phyloP scores from a whole-genome alignment of 2,329 filamentous ascomycete genomes.

The Xylariaceae sp. region DNA sequence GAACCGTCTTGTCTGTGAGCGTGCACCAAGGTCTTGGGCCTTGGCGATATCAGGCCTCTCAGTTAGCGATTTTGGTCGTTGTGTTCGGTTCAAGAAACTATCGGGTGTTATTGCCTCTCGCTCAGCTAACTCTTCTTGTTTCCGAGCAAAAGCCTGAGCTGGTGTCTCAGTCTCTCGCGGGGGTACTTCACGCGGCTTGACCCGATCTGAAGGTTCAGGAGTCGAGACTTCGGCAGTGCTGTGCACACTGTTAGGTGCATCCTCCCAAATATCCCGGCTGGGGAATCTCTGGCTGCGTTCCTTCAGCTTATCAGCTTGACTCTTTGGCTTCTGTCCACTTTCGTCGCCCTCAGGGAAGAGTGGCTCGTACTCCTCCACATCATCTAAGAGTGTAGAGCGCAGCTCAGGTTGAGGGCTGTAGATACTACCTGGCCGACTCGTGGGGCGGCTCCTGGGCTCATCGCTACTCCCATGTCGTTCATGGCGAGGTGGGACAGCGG shows the following conservation, averaged over 20 bases:
- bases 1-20: constrained; percentile 72
- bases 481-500: constrained; percentile 74
- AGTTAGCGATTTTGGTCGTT: constrained; percentile 46
- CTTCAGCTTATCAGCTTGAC: constrained; percentile 43
- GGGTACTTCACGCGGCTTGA: constrained; percentile 36
- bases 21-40: constrained; percentile 47
- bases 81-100: constrained; percentile 51
- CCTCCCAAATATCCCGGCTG: constrained; percentile 96
- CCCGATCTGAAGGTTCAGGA: constrained; percentile 57
- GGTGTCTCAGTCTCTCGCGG: constrained; percentile 49
- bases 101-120: constrained; percentile 45
- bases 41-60: constrained; percentile 47
- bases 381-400: constrained; percentile 69
- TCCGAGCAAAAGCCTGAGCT: constrained; percentile 62
- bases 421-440: constrained; percentile 61
- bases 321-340: constrained; percentile 36
- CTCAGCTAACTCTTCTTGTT: constrained; percentile 62
- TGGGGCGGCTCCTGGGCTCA: constrained; percentile 57
- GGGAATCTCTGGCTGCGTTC: constrained; percentile 71
- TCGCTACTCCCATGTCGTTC: constrained; percentile 59
- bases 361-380: constrained; percentile 92
- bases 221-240: constrained; percentile 79
- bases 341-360: constrained; percentile 79
- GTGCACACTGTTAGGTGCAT: constrained; percentile 81
- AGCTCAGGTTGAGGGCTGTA: constrained; percentile 57